Evolutionary conservation across 139 green algal species (phyloP).

Genomic region (Bryopsis sp.): DNA sequence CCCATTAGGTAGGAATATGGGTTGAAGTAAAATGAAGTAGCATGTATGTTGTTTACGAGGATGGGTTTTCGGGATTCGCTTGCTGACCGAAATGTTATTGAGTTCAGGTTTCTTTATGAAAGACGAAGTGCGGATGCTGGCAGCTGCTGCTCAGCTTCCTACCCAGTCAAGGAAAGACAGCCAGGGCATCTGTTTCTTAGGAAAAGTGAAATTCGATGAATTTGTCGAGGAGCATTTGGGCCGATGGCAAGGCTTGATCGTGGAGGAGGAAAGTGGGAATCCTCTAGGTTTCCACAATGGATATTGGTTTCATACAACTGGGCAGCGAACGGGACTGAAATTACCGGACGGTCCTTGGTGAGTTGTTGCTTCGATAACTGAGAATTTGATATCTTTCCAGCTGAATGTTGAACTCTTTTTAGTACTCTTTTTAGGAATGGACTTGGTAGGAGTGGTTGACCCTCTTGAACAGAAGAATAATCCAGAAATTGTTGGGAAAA

Average conservation of each 20-base stretch:
- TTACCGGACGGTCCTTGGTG: constrained; percentile 89
- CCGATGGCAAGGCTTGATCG: constrained; percentile 69
- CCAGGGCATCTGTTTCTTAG: constrained; percentile 98
- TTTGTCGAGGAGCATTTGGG: constrained; percentile 91
- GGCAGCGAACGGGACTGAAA: constrained; percentile 78
- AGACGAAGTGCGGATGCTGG: constrained; percentile 48
- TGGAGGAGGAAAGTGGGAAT: constrained; percentile 71
- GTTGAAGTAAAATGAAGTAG: no score
- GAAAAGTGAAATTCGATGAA: constrained; percentile 87
- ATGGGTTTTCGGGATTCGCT: not conserved
- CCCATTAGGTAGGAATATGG: constrained; percentile 81
- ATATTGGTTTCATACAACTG: constrained; percentile 97
- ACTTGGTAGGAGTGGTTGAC: no score
- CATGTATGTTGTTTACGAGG: not conserved
- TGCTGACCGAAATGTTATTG: no score
- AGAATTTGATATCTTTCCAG: not conserved
- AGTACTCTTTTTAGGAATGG: not conserved
- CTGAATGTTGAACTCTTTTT: not conserved
- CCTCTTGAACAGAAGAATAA: no score
- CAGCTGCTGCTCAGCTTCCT: constrained; percentile 52
- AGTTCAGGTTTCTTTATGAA: constrained; percentile 1
- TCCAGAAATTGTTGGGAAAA: no score
- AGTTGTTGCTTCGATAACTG: constrained; percentile 10
- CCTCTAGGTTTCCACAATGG: constrained; percentile 39
- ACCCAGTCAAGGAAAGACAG: constrained; percentile 82